Base-by-base conservation (phyloP, 139 green algal genomes). In the Picochlorum costavermella region DNA sequence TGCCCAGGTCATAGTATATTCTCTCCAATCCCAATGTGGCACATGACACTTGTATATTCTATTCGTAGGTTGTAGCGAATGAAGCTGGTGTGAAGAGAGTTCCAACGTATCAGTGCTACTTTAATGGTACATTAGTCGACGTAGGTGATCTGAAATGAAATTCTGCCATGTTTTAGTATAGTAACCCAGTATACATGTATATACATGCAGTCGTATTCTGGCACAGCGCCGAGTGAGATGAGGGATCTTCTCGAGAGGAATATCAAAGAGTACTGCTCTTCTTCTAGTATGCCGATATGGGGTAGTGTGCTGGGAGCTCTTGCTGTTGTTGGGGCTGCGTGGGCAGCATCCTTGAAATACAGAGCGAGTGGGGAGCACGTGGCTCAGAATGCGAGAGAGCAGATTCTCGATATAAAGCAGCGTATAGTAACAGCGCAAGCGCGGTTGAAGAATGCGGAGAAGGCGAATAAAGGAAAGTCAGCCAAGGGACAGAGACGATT, bases 61-160 rank as follows among this genome's bases (percentile, higher is more conserved):
- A 13, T 29, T 16, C 64, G 12, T 23, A 70, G 64, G 50, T 64
- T 17, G 6, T 70, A 20, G 64, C 44, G 10, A 17, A 10, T 46
- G 13, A 31, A 4, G 64, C 44, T 23, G 50, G 29, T 31, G 14
- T 70, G 10, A 40, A 31, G 37, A 20, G 50, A 20, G 20, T 62
- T 26, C 64, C 64, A 13, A 61, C 64, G 12, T 70, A 51, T 50
- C 16, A 56, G 11, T 70, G 64, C 50, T 70, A 64, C 30, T 49
- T 20, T 23, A 10, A 49, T 48, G 64, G 64, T 50, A 51, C 26
- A 48, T 8, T 64, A 44, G 50, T 65, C 44, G 49, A 64, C 20
- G 48, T 53, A 23, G 17, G 46, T 53, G 17, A 11, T 49, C 46
- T 53, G 33, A 6, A 40, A 8, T 36, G 45, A 23, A 23, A 23